phyloP scores from a whole-genome alignment of 2,329 filamentous ascomycete species.

The Penicillium sp. region DNA sequence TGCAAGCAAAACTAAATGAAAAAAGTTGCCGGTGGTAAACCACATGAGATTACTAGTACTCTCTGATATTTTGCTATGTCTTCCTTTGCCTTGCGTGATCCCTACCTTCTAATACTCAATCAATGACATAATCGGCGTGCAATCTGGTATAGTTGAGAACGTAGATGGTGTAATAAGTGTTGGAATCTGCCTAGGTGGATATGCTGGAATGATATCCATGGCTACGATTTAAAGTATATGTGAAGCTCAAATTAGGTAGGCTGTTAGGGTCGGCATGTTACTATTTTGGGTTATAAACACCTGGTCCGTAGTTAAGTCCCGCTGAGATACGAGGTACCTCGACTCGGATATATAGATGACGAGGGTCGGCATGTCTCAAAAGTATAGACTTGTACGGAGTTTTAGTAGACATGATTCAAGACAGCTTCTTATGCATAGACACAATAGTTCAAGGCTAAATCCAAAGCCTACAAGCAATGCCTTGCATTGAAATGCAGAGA shows the following conservation, averaged over 20 bases:
- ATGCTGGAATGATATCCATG: too few relatives aligned
- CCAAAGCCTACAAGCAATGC: not conserved
- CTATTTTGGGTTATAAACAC: not conserved
- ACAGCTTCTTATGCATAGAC: not conserved
- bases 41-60: constrained; percentile 37
- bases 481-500: constrained; percentile 1
- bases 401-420: not conserved
- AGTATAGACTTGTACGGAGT: too few relatives aligned
- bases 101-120: constrained; percentile 29
- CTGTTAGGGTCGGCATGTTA: not conserved
- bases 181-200: too few relatives aligned
- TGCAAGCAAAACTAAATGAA: constrained; percentile 86
- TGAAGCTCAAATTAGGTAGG: not conserved
- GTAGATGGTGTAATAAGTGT: not conserved
- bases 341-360: not conserved
- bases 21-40: constrained; percentile 19
- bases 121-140: constrained; percentile 29
- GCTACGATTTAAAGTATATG: not conserved
- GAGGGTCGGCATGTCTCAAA: too few relatives aligned
- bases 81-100: constrained; percentile 15
- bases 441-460: not conserved
- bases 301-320: not conserved
- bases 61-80: constrained; percentile 31
- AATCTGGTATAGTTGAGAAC: constrained; percentile 3
- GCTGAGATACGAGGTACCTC: not conserved